These are phyloP conservation scores for Pistacia vera DNA, from an alignment of 345 rosid species.

Conservation along the genomic window DNA sequence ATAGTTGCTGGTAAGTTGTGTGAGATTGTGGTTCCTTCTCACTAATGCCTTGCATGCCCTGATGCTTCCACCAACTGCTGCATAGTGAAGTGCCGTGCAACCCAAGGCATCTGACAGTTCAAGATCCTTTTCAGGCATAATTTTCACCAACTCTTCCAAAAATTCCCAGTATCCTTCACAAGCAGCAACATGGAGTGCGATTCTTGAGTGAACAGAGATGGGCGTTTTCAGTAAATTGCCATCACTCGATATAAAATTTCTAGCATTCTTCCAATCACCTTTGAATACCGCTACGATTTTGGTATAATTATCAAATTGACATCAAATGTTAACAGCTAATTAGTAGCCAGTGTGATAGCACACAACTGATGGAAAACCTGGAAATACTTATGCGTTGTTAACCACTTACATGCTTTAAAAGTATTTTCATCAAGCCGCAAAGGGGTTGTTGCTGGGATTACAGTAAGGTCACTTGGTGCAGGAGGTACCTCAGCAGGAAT, in stretches of 20 bases:
- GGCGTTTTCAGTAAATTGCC: no score
- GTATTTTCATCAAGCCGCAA: no score
- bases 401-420: no score
- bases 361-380: not conserved
- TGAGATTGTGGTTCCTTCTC: not conserved
- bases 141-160: not conserved
- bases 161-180: slow-evolving; percentile 2
- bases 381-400: no score
- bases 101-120: not conserved
- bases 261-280: slow-evolving; percentile 2
- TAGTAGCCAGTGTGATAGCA: not conserved
- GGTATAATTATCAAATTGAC: not conserved
- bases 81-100: not conserved
- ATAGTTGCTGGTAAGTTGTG: not conserved
- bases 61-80: not conserved
- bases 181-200: not conserved
- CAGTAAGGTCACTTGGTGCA: no score
- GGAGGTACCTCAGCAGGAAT: no score
- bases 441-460: no score
- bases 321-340: no score
- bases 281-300: not conserved
- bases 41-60: not conserved
- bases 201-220: not conserved
- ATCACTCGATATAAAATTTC: not conserved
- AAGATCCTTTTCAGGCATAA: not conserved